Evolutionary conservation across 805 yeast genomes (phyloP), one percentile per base, ranked within the genome.

Genomic region (Starmera quercuum): DNA sequence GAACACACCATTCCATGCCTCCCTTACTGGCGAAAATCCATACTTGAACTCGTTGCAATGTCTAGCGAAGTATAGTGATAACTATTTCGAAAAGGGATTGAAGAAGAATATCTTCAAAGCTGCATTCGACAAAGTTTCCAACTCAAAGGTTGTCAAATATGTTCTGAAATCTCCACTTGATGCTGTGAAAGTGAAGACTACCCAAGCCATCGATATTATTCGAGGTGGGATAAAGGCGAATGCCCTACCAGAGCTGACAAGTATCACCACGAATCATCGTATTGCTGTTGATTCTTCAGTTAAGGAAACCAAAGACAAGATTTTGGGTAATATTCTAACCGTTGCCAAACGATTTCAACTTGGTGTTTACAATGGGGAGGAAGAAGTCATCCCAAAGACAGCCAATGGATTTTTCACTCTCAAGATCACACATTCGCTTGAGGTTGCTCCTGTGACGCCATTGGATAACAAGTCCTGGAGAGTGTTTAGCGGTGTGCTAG

Each of bases 181-280:
- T 30, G 79, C 78, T 10, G 45, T 61, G 16, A 57, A 64, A 30
- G 50, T 75, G 10, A 76, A 75, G 9, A 56, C 75, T 6, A 53
- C 51, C 25, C 59, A 54, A 22, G 42, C 48, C 12, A 34, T 36
- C 9, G 43, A 36, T 6, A 27, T 61, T 17, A 64, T 84, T 38
- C 49, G 58, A 10, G 92, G 92, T 20, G 95, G 94, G 29, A 69
- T 76, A 37, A 83, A 83, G 56, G 66, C 78, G 18, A 83, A 83
- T 49, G 87, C 92, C 1, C 59, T 83, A 30, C 94, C 95, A 3
- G 90, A 83, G 50, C 36, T 31, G 23, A 44, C 45, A 6, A 55
- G 63, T 18, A 73, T 73, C 4, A 54, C 58, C 20, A 61, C 76
- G 27, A 82, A 84, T 56, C 81, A 80, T 47, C 66, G 94, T 49